Evolutionary conservation across 1,284 basidiomycete species (phyloP), one percentile per base, ranked within the genome.

Genomic region (Puccinia triticina): DNA sequence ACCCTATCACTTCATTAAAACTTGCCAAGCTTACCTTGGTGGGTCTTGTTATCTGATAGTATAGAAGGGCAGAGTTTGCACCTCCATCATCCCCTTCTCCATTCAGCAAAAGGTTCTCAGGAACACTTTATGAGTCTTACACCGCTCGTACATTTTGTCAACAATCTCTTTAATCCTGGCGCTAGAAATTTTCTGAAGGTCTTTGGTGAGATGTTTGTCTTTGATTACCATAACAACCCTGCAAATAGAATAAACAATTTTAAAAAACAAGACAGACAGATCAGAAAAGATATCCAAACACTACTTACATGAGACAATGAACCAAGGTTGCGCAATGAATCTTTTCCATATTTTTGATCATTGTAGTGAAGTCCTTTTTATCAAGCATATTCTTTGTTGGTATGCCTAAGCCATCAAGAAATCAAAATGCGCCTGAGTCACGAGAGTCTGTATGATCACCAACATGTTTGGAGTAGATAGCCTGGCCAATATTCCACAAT

Each of bases 341-440:
- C 26, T 29, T 46, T 40, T 71, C 67, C 46, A 71, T 50, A 26
- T 71, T 37, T 3, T 10, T 26, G 12, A 71, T 37, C 67, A 71
- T 71, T 5, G 48, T 11, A 8, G 40, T 71, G 32, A 37, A 75
- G 32, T 75, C 73, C n/a, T 75, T 75, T 34, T 75, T 75, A 23
- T 50, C 34, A 37, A 59, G 26, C 21, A 50, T 50, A 32, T 75
- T 75, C 5, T 75, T 14, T 2, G 50, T 37, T 3, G 32, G 32
- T 1, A 71, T 50, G 26, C 53, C 73, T 14, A 75, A 43, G 21
- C n/a, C 29, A 16, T 57, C 34, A 16, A 55, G 37, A 12, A 50
- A 37, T 3, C 37, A n/a, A 53, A 53, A 75, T 2, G 50, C 73
- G 29, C 72, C 72, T 14, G 72, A 50, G 32, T 74, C 26, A 32